Percentiles rank a stretch among this genome's conserved stretches.
Conservation (phyloP, 148 eudicot genomes). For the Cornus suecica region DNA sequence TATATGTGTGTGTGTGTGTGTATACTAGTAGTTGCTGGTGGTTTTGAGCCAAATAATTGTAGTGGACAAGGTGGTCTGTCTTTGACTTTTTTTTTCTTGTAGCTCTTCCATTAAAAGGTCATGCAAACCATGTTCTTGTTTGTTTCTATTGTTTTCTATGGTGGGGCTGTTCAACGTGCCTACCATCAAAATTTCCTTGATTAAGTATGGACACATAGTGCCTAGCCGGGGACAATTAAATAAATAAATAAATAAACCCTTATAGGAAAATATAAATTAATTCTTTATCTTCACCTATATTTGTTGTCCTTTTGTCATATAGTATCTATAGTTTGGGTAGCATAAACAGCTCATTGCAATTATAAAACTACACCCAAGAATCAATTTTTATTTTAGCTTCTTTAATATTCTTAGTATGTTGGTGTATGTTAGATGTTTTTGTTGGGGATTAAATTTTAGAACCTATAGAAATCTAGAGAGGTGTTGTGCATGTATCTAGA, state of each 20-base stretch:
- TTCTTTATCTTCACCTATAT: too few relatives aligned
- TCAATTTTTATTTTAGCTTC: too few relatives aligned
- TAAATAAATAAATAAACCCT: too few relatives aligned
- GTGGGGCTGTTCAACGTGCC: conserved; percentile 16
- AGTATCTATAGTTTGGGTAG: not conserved
- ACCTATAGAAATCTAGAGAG: too few relatives aligned
- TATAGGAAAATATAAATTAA: too few relatives aligned
- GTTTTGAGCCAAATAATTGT: conserved; percentile 6
- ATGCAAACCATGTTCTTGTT: conserved; percentile 18
- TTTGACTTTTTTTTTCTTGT: conserved; percentile 19
- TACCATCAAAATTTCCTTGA: conserved; percentile 10
- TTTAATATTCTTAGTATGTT: not conserved
- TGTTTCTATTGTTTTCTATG: conserved; percentile 15
- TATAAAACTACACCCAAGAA: too few relatives aligned
- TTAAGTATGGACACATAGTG: not conserved
- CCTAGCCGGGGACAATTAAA: not conserved
- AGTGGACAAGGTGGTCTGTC: conserved; percentile 4
- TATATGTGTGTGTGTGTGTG: too few relatives aligned
- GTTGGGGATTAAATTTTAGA: too few relatives aligned
- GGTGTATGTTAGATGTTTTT: too few relatives aligned
- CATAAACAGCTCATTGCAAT: not conserved
- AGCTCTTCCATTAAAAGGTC: not conserved
- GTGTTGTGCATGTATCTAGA: too few relatives aligned
- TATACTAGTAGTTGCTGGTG: too few relatives aligned
- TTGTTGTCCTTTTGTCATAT: not conserved